These are phyloP conservation scores for Euphorbia lathyris DNA, from an alignment of 345 rosid species.

Conservation along the genomic window DNA sequence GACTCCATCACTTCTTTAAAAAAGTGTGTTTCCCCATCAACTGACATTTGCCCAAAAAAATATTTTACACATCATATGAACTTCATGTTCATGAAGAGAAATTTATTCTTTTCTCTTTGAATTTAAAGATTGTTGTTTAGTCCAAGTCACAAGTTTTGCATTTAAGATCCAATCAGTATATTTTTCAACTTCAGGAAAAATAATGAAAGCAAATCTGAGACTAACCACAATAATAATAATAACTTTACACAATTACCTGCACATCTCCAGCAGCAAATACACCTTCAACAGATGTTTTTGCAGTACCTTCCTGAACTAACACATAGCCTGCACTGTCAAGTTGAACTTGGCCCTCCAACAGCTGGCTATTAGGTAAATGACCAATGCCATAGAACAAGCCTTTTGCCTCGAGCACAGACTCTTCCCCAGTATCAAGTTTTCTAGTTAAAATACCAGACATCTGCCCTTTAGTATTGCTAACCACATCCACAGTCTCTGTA, in stretches of 20 bases:
- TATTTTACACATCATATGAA: background rate
- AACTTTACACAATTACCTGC: constrained; percentile 54
- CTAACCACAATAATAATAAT: constrained; percentile 2
- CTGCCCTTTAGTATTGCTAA: constrained; percentile 90
- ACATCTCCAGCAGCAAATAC: constrained; percentile 98
- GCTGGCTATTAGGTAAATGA: constrained; percentile 87
- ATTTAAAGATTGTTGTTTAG: background rate
- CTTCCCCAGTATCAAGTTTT: constrained; percentile 71
- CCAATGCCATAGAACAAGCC: constrained; percentile 98
- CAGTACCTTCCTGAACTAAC: constrained; percentile 67
- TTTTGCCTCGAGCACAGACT: constrained; percentile 82
- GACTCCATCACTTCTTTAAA: background rate
- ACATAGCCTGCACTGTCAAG: constrained; percentile 82
- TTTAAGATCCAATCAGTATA: background rate
- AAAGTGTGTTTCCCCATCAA: background rate
- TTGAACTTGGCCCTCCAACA: constrained; percentile 90
- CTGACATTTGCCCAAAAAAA: background rate
- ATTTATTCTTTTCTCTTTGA: background rate
- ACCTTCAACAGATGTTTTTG: constrained; percentile 85
- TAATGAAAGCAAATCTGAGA: background rate
- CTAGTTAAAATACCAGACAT: constrained; percentile 82
- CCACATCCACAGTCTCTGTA: constrained; percentile 74
- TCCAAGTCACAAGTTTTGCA: background rate
- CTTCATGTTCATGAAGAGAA: background rate
- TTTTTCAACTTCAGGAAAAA: background rate